phyloP scores from a whole-genome alignment of 139 green algal species.

The Micractinium sp. region DNA sequence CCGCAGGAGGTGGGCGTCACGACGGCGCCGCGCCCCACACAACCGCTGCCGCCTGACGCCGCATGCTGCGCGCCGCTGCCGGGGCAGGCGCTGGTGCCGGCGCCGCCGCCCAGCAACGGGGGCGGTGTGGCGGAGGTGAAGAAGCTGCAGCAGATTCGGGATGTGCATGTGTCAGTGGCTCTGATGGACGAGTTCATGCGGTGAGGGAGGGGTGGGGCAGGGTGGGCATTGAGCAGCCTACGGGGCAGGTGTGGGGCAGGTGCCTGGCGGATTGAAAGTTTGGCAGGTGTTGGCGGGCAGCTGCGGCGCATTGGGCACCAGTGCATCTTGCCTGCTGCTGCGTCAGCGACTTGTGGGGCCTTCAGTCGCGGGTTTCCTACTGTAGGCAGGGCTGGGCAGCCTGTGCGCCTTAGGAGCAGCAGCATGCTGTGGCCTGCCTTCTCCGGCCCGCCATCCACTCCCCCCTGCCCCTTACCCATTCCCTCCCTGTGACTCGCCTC shows the following conservation, averaged over 20 bases:
- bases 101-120: conserved; percentile 10
- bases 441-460: no score
- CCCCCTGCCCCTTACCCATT: not conserved
- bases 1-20: conserved; percentile 75
- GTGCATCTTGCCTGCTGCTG: not conserved
- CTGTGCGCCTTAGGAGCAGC: not conserved
- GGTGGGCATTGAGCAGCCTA: not conserved
- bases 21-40: not conserved
- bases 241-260: no score
- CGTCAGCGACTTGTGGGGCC: not conserved
- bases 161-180: conserved; percentile 83
- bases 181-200: conserved; percentile 93
- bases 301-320: no score
- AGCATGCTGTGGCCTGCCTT: no score
- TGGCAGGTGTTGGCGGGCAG: no score
- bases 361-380: not conserved
- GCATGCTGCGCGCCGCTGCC: conserved; percentile 39
- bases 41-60: conserved; percentile 27
- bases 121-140: conserved; percentile 43
- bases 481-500: not conserved
- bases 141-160: conserved; percentile 63
- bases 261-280: no score
- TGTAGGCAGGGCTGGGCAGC: not conserved
- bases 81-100: not conserved
- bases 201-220: conserved; percentile 42